These are phyloP conservation scores for Phytophthora sp. DNA, from an alignment of 352 stramenopile species.

Conservation along the genomic window DNA sequence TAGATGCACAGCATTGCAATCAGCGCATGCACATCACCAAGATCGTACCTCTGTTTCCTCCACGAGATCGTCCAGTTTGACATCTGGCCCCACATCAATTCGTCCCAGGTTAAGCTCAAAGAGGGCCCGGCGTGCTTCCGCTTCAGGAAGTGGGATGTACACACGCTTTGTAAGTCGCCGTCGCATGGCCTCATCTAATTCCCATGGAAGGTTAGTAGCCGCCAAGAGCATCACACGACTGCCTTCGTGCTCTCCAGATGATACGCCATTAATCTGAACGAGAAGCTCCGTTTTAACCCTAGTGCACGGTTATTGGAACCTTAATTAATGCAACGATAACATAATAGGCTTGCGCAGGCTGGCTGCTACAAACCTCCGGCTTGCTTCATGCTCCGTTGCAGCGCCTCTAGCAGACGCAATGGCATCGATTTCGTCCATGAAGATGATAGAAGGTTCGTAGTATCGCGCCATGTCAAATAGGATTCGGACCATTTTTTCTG, in stretches of 20 bases:
- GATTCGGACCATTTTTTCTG: slow-evolving; percentile 96
- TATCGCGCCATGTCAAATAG: slow-evolving; percentile 99
- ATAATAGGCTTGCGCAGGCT: no score
- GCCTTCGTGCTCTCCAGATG: slow-evolving; percentile 49
- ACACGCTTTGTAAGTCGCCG: slow-evolving; percentile 96
- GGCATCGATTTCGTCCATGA: slow-evolving; percentile 99
- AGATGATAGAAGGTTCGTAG: slow-evolving; percentile 97
- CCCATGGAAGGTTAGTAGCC: slow-evolving; percentile 97
- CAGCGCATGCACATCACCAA: not conserved
- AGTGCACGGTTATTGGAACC: not conserved
- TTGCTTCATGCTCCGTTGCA: slow-evolving; percentile 86
- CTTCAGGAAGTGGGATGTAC: slow-evolving; percentile 74
- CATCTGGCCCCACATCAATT: slow-evolving; percentile 83
- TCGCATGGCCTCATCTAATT: slow-evolving; percentile 96
- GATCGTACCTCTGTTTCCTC: slow-evolving; percentile 62
- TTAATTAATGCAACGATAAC: not conserved
- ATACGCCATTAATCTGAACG: slow-evolving; percentile 97
- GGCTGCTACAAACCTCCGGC: no score
- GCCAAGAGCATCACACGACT: slow-evolving; percentile 93
- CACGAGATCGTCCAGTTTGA: slow-evolving; percentile 76
- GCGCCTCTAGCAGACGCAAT: slow-evolving; percentile 80
- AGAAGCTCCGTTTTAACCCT: slow-evolving; percentile 98
- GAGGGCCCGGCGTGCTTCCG: slow-evolving; percentile 63
- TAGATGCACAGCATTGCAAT: not conserved
- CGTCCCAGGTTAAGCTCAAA: slow-evolving; percentile 79